Base-by-base conservation (phyloP, 192 early-diverging fungal species). In the Gigaspora rosea region DNA sequence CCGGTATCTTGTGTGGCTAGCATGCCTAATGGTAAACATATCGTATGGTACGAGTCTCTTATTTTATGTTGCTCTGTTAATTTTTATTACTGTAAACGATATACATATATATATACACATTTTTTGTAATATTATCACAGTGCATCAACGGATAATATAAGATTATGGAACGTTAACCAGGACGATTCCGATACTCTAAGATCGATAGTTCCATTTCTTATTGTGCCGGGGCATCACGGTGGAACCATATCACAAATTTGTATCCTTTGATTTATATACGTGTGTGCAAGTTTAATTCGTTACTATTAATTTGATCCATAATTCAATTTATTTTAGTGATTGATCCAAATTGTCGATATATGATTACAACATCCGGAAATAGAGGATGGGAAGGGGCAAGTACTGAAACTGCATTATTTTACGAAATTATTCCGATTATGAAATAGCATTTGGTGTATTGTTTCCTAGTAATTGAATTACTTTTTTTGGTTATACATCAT, bases 371-470 rank as follows among this genome's bases (percentile, higher is more conserved):
- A 1, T 94, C 95, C 1, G 98, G 98, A 18, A 95, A 91, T 81
- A 85, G 96, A 32, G 98, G 97, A n/a, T 99, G 97, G 97, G 97
- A 98, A 52, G 96, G 96, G 54, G 68, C 82, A 10, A 89, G 91
- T 58, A 95, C 91, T 56, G 95, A 96, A 79, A 78, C 88, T 33
- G 95, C 94, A 76, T 81, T 97, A 48, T 90, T 97, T 15, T 97
- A 99, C 79, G 91, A 91, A 52, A 89, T 98, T 72, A 82, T 79
- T 27, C 88, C 94, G 11, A 66, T 88, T n/a, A 35, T 78, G 4
- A 73, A 77, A 63, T 46, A 56, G 11, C 16, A 18, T 10, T 58
- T 72, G 41, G 7, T 41, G 7, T 41, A 41, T 41, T 41, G 7
- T 41, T 41, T 41, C 41, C 41, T 41, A 7, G 41, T 41, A 41